Evolutionary conservation across 192 early-diverging fungal species (phyloP), one percentile per base, ranked within the genome.

Genomic region (Rhizoclosmatium globosum): DNA sequence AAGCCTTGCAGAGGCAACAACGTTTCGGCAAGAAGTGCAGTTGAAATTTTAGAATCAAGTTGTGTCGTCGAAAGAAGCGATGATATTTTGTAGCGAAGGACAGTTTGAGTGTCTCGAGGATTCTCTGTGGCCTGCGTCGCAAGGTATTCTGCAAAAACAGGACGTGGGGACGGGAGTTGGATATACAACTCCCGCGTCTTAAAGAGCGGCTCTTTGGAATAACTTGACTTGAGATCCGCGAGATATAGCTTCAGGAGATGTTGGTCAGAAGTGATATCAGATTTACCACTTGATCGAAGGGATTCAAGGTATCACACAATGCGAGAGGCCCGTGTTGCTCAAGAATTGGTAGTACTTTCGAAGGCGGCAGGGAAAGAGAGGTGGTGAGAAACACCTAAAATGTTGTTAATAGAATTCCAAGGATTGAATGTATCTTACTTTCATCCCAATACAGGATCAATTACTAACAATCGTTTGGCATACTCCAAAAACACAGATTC

Each of bases 391-490:
- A 72, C 74, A 57, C 48, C 79, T 58, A 23, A 39, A 47, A 21
- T 1, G 7, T 2, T 45, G 42, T 62, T 70, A 13, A 3, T 69
- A 31, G 13, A 47, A 57, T 3, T 11, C 19, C n/a, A 0, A 42
- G 15, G 59, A 3, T 60, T 2, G 15, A 68, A 50, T n/a, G 47
- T 43, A 31, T 47, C 31, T 39, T 74, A 83, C 86, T 79, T 85
- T 70, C 21, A 84, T 23, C 77, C 84, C 43, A 80, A 61, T 9
- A 21, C 38, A 31, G 79, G 61, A 61, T 88, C 83, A 6, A 71
- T 21, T 23, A 60, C 31, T 41, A 85, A 57, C 11, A 88, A 44
- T 76, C 82, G 79, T 23, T 83, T 47, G 44, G 64, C 17, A 61
- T 79, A 78, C 23, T 77, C 64, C 59, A 74, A 39, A 0, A 85